Conservation (phyloP, 2,329 filamentous ascomycete species). For the Cladosporium halotolerans region DNA sequence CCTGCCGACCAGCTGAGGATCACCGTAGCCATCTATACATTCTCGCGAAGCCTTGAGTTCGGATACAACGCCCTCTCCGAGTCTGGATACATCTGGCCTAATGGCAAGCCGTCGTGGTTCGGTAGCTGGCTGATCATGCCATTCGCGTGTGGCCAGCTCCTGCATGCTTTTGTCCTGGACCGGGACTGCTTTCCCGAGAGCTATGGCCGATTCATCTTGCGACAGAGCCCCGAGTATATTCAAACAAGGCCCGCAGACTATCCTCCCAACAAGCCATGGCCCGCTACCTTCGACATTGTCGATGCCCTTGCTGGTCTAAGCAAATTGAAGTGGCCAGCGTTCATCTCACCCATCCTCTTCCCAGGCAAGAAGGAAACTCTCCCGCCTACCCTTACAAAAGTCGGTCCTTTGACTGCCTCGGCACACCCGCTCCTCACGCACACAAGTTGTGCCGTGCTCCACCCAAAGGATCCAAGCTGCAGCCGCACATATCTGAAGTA, state of each 20-base stretch:
- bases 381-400: constrained; percentile 55
- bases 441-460: constrained; percentile 82
- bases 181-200: constrained; percentile 48
- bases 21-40: constrained; percentile 72
- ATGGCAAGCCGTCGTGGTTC: constrained; percentile 54
- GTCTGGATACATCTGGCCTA: constrained; percentile 49
- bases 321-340: constrained; percentile 77
- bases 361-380: constrained; percentile 55
- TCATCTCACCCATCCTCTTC: constrained; percentile 80
- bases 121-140: constrained; percentile 49
- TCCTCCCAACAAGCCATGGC: constrained; percentile 65
- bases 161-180: constrained; percentile 48
- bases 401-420: constrained; percentile 71
- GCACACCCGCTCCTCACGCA: constrained; percentile 82
- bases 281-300: constrained; percentile 65
- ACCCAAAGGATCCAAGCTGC: constrained; percentile 83
- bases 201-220: constrained; percentile 60
- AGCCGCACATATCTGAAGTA: constrained; percentile 80
- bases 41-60: constrained; percentile 79
- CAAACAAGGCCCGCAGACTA: constrained; percentile 64
- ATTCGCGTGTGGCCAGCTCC: constrained; percentile 42
- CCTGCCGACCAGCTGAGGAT: constrained; percentile 65
- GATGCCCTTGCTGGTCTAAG: constrained; percentile 79
- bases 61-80: constrained; percentile 77
- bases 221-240: constrained; percentile 72